A percentile compares a stretch with the other conserved stretches of the same genome.
Evolutionary conservation across 169 alveolate genomes (phyloP).

Genomic region (Cystoisospora suis): DNA sequence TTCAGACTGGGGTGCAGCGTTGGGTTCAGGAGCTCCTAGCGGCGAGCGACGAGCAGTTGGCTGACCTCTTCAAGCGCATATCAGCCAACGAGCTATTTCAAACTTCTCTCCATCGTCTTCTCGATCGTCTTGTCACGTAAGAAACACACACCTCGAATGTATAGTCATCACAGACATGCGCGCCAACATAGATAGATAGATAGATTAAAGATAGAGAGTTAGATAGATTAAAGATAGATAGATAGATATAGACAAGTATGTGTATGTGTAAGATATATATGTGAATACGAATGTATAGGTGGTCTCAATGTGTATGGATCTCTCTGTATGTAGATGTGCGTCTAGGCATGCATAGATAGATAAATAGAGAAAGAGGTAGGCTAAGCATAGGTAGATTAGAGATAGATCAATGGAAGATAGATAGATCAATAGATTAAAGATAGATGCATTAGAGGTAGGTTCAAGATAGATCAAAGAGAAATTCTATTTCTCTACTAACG

Average conservation of each 20-base stretch:
- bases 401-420: too few species aligned
- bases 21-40: not conserved
- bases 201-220: not conserved
- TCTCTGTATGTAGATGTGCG: not conserved
- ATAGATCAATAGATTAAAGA: too few species aligned
- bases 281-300: not conserved
- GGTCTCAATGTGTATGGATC: not conserved
- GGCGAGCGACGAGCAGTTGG: not conserved
- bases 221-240: not conserved
- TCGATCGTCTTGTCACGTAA: not conserved
- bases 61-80: not conserved
- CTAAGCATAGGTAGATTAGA: too few species aligned
- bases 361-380: not conserved
- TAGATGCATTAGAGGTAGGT: too few species aligned
- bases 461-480: too few species aligned
- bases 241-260: not conserved
- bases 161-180: not conserved
- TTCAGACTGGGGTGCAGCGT: conserved; percentile 25
- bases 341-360: not conserved
- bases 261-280: not conserved
- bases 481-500: too few species aligned
- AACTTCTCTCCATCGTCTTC: not conserved
- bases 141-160: not conserved
- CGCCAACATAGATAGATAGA: not conserved
- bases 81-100: not conserved